A percentile compares a stretch with the other conserved stretches of the same genome.
Conservation (phyloP, 2,329 filamentous ascomycete genomes). For the Mycosphaerella sp. region DNA sequence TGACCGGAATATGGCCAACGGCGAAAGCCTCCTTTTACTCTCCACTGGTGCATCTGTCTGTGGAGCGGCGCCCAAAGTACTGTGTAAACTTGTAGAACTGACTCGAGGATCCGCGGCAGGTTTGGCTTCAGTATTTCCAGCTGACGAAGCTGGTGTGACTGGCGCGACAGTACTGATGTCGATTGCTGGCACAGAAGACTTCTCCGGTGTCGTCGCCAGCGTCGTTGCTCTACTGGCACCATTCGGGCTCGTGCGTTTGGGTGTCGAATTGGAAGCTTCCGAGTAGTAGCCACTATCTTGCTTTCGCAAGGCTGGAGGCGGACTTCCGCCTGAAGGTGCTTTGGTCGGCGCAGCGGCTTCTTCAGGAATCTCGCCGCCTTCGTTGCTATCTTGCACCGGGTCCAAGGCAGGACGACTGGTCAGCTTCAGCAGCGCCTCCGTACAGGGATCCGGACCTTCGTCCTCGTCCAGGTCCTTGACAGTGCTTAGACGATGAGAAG, state of each 20-base stretch:
- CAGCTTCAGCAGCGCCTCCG: slow-evolving; percentile 26
- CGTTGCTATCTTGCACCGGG: not conserved
- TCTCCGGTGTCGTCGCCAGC: slow-evolving; percentile 8
- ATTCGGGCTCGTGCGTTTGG: not conserved
- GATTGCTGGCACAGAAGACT: not conserved
- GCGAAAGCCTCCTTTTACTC: slow-evolving; percentile 10
- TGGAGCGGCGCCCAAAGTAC: not conserved
- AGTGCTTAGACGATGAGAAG: slow-evolving; percentile 27
- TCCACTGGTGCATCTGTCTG: not conserved
- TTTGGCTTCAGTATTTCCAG: not conserved
- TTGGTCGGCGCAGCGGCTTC: slow-evolving; percentile 4
- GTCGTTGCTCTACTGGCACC: not conserved
- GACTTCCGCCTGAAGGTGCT: not conserved
- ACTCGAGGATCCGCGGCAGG: not conserved
- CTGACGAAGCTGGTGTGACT: not conserved
- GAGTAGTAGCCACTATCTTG: slow-evolving; percentile 35
- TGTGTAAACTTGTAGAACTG: not conserved
- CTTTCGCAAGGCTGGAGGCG: slow-evolving; percentile 17
- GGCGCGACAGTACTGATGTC: not conserved
- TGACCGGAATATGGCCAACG: slow-evolving; percentile 12
- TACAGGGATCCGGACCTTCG: slow-evolving; percentile 21
- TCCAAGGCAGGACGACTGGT: not conserved
- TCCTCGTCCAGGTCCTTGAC: slow-evolving; percentile 23
- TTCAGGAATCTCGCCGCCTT: not conserved
- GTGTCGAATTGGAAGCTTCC: slow-evolving; percentile 21